Evolutionary conservation across 1,284 basidiomycete genomes (phyloP).

Genomic region (Gymnopus androsaceus): DNA sequence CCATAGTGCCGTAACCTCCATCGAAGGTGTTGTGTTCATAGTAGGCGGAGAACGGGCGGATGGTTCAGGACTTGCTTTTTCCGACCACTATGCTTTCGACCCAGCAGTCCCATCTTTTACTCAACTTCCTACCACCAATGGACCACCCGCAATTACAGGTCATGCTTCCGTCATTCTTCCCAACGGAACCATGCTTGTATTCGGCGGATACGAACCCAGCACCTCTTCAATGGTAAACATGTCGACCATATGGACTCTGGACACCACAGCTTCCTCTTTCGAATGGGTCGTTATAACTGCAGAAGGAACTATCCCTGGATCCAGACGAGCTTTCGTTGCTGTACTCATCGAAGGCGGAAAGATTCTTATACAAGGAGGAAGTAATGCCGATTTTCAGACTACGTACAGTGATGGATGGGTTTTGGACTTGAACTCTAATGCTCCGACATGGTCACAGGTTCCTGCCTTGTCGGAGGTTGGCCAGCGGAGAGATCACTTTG

Average conservation of each 20-base stretch:
- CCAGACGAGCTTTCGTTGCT: conserved; percentile 72
- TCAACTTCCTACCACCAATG: conserved; percentile 52
- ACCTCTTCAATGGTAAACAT: conserved; percentile 53
- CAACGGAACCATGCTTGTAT: conserved; percentile 70
- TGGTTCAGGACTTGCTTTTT: conserved; percentile 65
- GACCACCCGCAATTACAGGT: conserved; percentile 69
- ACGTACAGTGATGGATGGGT: conserved; percentile 76
- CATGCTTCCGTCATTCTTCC: conserved; percentile 68
- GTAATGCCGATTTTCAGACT: conserved; percentile 56
- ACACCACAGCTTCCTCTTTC: conserved; percentile 51
- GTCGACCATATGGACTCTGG: conserved; percentile 62
- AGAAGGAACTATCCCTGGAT: conserved; percentile 46
- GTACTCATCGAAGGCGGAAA: conserved; percentile 53
- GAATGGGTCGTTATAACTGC: conserved; percentile 54
- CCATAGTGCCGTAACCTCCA: conserved; percentile 60
- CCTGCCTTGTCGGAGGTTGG: conserved; percentile 57
- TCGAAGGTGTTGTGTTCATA: conserved; percentile 55
- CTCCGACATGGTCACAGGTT: conserved; percentile 59
- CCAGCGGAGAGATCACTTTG: conserved; percentile 71
- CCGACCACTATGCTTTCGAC: conserved; percentile 68
- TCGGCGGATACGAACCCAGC: conserved; percentile 71
- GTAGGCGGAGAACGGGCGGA: conserved; percentile 79
- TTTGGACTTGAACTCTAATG: conserved; percentile 58
- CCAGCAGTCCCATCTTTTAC: conserved; percentile 54
- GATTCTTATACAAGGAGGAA: conserved; percentile 78